Conservation (phyloP, 2,329 filamentous ascomycete genomes). For the Pseudocercospora fijiensis region DNA sequence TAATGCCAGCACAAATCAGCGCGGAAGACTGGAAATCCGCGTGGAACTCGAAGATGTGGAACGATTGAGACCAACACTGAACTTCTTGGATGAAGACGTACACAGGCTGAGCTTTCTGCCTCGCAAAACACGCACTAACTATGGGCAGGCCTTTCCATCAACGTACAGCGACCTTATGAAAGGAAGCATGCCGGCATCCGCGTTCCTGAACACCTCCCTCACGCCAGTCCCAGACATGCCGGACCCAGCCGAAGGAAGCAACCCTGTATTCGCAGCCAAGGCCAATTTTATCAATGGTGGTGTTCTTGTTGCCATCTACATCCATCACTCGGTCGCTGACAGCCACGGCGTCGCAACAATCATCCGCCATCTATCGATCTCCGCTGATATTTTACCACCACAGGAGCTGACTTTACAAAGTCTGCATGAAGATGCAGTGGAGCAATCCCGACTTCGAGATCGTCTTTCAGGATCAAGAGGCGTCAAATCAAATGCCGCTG, state of each 20-base stretch:
- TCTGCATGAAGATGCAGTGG: slow-evolving; percentile 18
- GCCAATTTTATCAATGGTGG: slow-evolving; percentile 27
- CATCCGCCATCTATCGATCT: slow-evolving; percentile 24
- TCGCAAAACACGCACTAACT: background rate
- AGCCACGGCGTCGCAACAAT: slow-evolving; percentile 20
- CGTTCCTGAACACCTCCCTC: slow-evolving; percentile 14
- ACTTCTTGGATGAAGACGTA: slow-evolving; percentile 5
- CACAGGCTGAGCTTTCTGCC: background rate
- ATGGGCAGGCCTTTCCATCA: slow-evolving; percentile 9
- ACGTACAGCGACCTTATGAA: slow-evolving; percentile 9
- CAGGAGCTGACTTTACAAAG: background rate
- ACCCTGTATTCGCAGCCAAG: slow-evolving; percentile 26
- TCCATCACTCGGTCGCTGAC: slow-evolving; percentile 28
- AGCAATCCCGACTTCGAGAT: slow-evolving; percentile 18
- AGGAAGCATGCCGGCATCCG: slow-evolving; percentile 18
- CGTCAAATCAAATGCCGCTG: slow-evolving; percentile 9
- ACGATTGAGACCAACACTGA: slow-evolving; percentile 20
- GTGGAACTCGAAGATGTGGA: slow-evolving; percentile 19
- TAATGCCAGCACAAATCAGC: slow-evolving; percentile 9
- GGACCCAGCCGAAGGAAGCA: slow-evolving; percentile 10
- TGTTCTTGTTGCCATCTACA: slow-evolving; percentile 25
- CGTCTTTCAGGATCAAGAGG: slow-evolving; percentile 19
- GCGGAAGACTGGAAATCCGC: slow-evolving; percentile 19
- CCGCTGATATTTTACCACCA: slow-evolving; percentile 10
- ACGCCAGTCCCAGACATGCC: slow-evolving; percentile 23